Conservation (phyloP, 2,329 filamentous ascomycete genomes). For the Cadophora luteo-olivacea region DNA sequence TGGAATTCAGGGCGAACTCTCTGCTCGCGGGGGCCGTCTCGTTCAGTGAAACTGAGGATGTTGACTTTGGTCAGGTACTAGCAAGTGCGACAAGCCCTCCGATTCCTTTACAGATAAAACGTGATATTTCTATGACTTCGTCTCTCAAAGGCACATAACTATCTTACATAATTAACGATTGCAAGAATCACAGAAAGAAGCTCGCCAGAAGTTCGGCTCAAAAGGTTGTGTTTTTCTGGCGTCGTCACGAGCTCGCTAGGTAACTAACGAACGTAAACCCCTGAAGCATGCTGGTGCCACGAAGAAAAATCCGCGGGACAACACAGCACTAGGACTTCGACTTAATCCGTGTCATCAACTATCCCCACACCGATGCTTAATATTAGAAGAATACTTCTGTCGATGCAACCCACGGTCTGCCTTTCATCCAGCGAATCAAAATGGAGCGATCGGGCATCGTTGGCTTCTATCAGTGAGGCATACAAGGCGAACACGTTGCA, state of each 20-base stretch:
- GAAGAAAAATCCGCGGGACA: constrained; percentile 6
- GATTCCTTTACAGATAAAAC: background rate
- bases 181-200: background rate
- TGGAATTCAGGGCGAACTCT: background rate
- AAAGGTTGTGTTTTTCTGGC: background rate
- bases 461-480: constrained; percentile 32
- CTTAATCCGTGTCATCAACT: constrained; percentile 9
- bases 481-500: constrained; percentile 43
- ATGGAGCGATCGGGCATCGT: constrained; percentile 18
- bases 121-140: no score
- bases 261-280: no score
- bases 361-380: constrained; percentile 14
- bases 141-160: background rate
- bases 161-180: background rate
- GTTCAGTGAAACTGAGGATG: background rate
- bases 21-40: background rate
- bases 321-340: constrained; percentile 12
- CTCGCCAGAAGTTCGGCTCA: background rate
- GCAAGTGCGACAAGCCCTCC: background rate
- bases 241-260: constrained; percentile 13
- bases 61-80: background rate
- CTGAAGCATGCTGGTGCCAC: background rate
- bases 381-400: constrained; percentile 20
- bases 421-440: constrained; percentile 14
- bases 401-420: constrained; percentile 21